Percentiles rank a stretch among this genome's conserved stretches.
Conservation (phyloP, 352 stramenopile genomes). For the Phytophthora pinifolia region DNA sequence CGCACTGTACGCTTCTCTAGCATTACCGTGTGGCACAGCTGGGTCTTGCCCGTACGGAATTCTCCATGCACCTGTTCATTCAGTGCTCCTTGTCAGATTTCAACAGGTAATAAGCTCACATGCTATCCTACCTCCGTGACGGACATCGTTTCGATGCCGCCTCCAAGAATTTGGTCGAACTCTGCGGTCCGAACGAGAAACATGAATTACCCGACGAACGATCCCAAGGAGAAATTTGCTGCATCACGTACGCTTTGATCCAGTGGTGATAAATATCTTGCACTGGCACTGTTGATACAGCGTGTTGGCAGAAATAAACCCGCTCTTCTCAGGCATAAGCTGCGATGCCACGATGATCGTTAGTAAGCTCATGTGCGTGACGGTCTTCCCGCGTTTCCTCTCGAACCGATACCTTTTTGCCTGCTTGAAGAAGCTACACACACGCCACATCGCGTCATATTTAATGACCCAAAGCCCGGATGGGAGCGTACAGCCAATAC, state of each 20-base stretch:
- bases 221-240: constrained; percentile 1
- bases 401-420: constrained; percentile 50
- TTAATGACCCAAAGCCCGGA: not conserved
- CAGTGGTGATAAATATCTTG: constrained; percentile 79
- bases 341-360: constrained; percentile 19
- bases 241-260: constrained; percentile 52
- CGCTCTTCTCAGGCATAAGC: constrained; percentile 73
- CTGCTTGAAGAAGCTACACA: constrained; percentile 67
- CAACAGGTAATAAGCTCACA: not conserved
- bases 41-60: constrained; percentile 94
- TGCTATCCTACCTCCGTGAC: constrained; percentile 82
- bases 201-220: constrained; percentile 1
- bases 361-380: not conserved
- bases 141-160: constrained; percentile 88
- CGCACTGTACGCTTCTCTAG: not conserved
- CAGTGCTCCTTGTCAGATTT: not conserved
- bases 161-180: constrained; percentile 84
- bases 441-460: not conserved
- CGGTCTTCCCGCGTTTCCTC: not conserved
- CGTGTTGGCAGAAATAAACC: constrained; percentile 69
- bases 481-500: constrained; percentile 19
- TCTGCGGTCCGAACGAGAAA: constrained; percentile 33
- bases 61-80: constrained; percentile 83
- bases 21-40: constrained; percentile 90
- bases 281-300: constrained; percentile 71